phyloP scores from a whole-genome alignment of 306 rosid genomes.

The Trifolium pratense region DNA sequence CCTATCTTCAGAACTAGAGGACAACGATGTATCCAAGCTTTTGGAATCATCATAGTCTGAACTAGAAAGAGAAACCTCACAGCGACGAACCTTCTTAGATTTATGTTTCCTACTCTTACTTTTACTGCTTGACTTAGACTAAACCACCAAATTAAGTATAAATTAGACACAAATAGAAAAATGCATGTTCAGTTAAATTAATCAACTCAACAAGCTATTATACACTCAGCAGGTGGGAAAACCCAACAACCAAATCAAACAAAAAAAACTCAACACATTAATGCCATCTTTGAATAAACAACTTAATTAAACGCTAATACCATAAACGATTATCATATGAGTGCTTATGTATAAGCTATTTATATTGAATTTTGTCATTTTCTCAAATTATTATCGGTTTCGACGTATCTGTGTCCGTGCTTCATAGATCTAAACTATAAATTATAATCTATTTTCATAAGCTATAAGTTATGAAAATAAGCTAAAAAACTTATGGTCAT shows the following conservation, averaged over 20 bases:
- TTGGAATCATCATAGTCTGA: slow-evolving; percentile 60
- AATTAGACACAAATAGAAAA: slow-evolving; percentile 29
- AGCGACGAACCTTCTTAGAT: slow-evolving; percentile 70
- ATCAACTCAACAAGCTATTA: slow-evolving; percentile 27
- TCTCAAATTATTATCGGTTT: no score
- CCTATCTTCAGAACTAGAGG: slow-evolving; percentile 64
- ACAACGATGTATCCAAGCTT: slow-evolving; percentile 45
- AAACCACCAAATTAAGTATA: slow-evolving; percentile 38
- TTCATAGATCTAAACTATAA: no score
- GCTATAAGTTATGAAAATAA: background rate
- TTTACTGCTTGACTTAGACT: slow-evolving; percentile 58
- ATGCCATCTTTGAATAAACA: background rate
- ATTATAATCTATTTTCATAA: background rate
- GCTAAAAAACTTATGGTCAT: background rate
- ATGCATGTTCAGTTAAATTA: slow-evolving; percentile 6
- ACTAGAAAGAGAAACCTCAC: slow-evolving; percentile 53
- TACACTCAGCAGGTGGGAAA: background rate
- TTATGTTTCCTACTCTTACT: slow-evolving; percentile 54
- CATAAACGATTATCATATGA: background rate
- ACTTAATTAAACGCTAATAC: background rate
- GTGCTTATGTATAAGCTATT: background rate
- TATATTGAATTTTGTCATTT: no score
- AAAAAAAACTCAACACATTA: background rate
- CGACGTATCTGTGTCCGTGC: no score
- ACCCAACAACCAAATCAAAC: slow-evolving; percentile 26